Base-by-base conservation (phyloP, 768 basidiomycete species). In the Lentinula guzmanii region DNA sequence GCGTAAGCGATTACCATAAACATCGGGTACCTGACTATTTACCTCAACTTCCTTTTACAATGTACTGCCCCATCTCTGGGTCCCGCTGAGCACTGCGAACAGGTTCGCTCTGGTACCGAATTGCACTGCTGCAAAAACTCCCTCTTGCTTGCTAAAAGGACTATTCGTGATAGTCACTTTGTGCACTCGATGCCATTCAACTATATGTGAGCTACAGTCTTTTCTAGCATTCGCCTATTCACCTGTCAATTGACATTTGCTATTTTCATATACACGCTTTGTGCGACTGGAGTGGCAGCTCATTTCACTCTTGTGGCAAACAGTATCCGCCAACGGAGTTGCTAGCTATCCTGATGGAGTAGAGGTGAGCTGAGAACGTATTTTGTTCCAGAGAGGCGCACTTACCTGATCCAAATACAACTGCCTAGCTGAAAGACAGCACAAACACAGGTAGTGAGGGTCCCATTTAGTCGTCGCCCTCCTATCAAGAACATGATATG, bases 1-100 rank as follows among this genome's bases (percentile, higher is more conserved):
- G 56, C 31, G 56, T 48, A 58, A 58, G 51, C 13, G 51, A 52
- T 52, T 56, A 39, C 54, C 54, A 56, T 39, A 43, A 56, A 56
- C 54, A 43, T 56, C 56, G 42, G 42, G 33, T 33, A 39, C 9
- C 42, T 58, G 7, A 21, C 11, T 16, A 53, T 53, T 53, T 58
- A 58, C 41, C 56, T 58, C 56, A 46, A 41, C 21, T 54, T 10
- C 53, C 53, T 35, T 37, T 37, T 37, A 18, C 7, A 41, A 54
- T 35, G 53, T 39, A 54, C n/a, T 54, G n/a, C 46, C 18, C n/a
- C 2, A n/a, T 24, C 46, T 16, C 28, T 28, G 28, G 28, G 3
- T 41, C 16, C 31, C 53, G 53, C 53, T 54, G n/a, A 28, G 31
- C 42, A 43, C 11, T 5, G 16, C 42, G 13, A n/a, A n/a, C 42